These are phyloP conservation scores for Sorghum bicolor DNA, from an alignment of 176 grass and related monocot genomes.

Conservation along the genomic window DNA sequence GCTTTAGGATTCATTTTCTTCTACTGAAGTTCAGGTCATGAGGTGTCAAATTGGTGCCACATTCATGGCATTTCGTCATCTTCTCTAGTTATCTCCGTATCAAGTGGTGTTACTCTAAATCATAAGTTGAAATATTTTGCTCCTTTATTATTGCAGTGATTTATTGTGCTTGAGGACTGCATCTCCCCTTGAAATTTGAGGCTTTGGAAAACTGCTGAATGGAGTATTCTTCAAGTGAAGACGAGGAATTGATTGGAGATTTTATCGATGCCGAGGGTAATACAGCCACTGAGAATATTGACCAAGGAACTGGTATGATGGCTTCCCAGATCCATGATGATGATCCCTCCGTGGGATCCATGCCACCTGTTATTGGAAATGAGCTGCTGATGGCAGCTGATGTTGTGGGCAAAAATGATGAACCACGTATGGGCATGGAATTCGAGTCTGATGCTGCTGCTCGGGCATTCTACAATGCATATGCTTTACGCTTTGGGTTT, in stretches of 20 bases:
- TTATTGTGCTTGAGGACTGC: not conserved
- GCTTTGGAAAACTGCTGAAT: slow-evolving; percentile 26
- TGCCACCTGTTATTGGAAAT: slow-evolving; percentile 20
- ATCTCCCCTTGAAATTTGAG: not conserved
- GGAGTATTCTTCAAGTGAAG: slow-evolving; percentile 89
- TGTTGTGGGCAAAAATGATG: slow-evolving; percentile 38
- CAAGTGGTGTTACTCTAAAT: not conserved
- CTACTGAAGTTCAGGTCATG: not conserved
- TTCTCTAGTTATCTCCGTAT: not conserved
- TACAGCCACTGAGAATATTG: slow-evolving; percentile 26
- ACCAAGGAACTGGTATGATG: slow-evolving; percentile 20
- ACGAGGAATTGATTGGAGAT: slow-evolving; percentile 60
- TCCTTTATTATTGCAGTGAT: slow-evolving; percentile 13
- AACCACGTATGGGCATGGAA: slow-evolving; percentile 72
- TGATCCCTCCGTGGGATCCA: slow-evolving; percentile 10
- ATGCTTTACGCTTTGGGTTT: slow-evolving; percentile 61
- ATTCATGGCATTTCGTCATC: not conserved
- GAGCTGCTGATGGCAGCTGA: slow-evolving; percentile 36
- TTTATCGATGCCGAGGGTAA: slow-evolving; percentile 59
- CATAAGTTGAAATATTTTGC: not conserved
- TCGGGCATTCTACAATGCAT: slow-evolving; percentile 66
- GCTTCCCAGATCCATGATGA: slow-evolving; percentile 28
- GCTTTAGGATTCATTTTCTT: slow-evolving; percentile 20
- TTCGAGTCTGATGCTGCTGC: slow-evolving; percentile 77
- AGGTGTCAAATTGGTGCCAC: not conserved